Conservation (phyloP, 2,329 filamentous ascomycete species). For the Trichoderma sp. region DNA sequence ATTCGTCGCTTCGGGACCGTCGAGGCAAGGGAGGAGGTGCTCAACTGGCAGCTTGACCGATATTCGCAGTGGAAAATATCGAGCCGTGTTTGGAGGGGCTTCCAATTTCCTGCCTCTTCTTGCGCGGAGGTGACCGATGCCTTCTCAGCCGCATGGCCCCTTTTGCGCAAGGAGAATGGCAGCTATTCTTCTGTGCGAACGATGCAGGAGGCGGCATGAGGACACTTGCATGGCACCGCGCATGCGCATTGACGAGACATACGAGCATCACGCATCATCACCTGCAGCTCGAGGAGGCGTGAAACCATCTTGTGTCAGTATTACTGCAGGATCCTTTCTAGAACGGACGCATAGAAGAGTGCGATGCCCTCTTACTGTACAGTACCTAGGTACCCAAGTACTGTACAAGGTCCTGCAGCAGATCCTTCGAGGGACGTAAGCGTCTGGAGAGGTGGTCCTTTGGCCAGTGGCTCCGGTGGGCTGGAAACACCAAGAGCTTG, state of each 20-base stretch:
- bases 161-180: neutral
- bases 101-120: neutral
- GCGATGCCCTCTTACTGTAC: neutral
- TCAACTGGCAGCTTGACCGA: constrained; percentile 9
- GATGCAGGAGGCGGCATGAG: constrained; percentile 4
- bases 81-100: neutral
- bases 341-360: constrained; percentile 22
- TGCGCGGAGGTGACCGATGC: constrained; percentile 3
- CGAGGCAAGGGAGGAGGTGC: constrained; percentile 10
- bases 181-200: neutral
- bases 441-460: neutral
- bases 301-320: constrained; percentile 8
- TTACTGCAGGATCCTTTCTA: constrained; percentile 21
- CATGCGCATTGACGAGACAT: neutral
- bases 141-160: neutral
- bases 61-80: neutral
- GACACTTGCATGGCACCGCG: constrained; percentile 12
- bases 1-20: constrained; percentile 4
- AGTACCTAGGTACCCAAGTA: no score
- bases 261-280: constrained; percentile 11
- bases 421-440: constrained; percentile 8
- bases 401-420: neutral
- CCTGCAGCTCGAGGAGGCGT: constrained; percentile 7
- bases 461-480: constrained; percentile 3
- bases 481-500: constrained; percentile 8